phyloP scores from a whole-genome alignment of 2,329 filamentous ascomycete species.

The Alternaria tenuissima region DNA sequence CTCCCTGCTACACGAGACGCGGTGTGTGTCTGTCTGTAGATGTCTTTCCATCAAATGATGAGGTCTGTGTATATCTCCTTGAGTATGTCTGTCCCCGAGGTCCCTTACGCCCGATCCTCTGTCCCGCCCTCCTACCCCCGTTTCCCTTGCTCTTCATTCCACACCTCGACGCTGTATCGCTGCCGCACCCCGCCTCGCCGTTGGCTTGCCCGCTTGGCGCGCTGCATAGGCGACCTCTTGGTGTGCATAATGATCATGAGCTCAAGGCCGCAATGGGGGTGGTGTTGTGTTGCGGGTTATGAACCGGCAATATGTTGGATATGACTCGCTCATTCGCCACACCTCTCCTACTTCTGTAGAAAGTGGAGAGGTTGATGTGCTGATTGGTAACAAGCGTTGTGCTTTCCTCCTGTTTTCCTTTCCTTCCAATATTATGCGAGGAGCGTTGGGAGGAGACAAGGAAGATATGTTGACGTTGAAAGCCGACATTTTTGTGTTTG shows the following conservation, averaged over 20 bases:
- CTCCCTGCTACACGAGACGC: slow-evolving; percentile 7
- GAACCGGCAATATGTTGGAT: slow-evolving; percentile 53
- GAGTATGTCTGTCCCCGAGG: slow-evolving; percentile 53
- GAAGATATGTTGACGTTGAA: slow-evolving; percentile 38
- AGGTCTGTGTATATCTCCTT: slow-evolving; percentile 49
- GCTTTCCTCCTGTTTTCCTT: slow-evolving; percentile 44
- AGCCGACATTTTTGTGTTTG: slow-evolving; percentile 50
- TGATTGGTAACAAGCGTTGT: slow-evolving; percentile 55
- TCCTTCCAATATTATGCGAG: slow-evolving; percentile 22
- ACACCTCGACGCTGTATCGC: slow-evolving; percentile 35
- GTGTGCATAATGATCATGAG: slow-evolving; percentile 19
- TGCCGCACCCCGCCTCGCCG: slow-evolving; percentile 38
- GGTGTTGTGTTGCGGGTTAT: slow-evolving; percentile 40
- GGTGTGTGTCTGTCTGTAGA: slow-evolving; percentile 15
- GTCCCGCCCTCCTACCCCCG: slow-evolving; percentile 50
- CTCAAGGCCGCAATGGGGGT: slow-evolving; percentile 39
- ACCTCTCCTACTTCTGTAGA: slow-evolving; percentile 32
- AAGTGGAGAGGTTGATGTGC: slow-evolving; percentile 38
- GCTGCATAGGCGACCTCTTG: slow-evolving; percentile 19
- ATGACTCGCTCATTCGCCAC: slow-evolving; percentile 54
- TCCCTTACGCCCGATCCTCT: slow-evolving; percentile 53
- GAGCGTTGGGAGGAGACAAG: slow-evolving; percentile 19
- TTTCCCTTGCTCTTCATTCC: slow-evolving; percentile 35
- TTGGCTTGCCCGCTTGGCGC: slow-evolving; percentile 50
- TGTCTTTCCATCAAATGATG: slow-evolving; percentile 31